These are phyloP conservation scores for Coemansia sp. DNA, from an alignment of 192 early-diverging fungal species.

Conservation along the genomic window DNA sequence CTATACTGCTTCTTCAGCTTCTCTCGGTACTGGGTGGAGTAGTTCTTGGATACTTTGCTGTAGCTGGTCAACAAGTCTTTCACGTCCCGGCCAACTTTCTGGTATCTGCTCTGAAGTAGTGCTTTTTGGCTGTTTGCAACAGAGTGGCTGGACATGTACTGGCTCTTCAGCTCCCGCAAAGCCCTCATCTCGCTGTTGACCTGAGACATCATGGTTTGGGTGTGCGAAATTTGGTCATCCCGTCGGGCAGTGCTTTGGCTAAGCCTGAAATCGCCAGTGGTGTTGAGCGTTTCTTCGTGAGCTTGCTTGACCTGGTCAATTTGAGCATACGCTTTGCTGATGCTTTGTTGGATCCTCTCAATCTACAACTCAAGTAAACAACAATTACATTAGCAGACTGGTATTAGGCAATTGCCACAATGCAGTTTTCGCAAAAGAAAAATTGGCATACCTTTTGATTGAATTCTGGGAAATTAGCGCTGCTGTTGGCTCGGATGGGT, in stretches of 20 bases:
- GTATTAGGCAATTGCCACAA: too few species aligned
- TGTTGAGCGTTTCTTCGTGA: constrained; percentile 4
- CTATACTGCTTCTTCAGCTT: constrained; percentile 21
- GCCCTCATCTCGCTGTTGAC: constrained; percentile 2
- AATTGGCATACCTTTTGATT: not conserved
- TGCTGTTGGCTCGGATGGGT: not conserved
- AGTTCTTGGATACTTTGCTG: constrained; percentile 1
- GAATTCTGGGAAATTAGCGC: constrained; percentile 1
- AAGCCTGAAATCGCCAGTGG: constrained; percentile 1
- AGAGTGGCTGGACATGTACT: not conserved
- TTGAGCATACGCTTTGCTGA: not conserved
- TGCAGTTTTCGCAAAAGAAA: not conserved
- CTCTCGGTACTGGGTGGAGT: constrained; percentile 8
- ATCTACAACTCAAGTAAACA: not conserved
- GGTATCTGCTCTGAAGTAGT: constrained; percentile 1
- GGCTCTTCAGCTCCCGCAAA: not conserved
- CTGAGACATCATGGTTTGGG: not conserved
- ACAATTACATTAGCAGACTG: too few species aligned
- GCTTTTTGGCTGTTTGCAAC: not conserved
- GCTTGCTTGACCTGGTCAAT: constrained; percentile 7
- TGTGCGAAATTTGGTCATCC: not conserved
- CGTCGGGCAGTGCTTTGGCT: constrained; percentile 7
- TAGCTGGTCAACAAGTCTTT: not conserved
- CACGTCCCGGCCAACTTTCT: not conserved
- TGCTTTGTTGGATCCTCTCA: not conserved